These are phyloP conservation scores for Gossypium anomalum DNA, from an alignment of 345 rosid species.

Conservation along the genomic window DNA sequence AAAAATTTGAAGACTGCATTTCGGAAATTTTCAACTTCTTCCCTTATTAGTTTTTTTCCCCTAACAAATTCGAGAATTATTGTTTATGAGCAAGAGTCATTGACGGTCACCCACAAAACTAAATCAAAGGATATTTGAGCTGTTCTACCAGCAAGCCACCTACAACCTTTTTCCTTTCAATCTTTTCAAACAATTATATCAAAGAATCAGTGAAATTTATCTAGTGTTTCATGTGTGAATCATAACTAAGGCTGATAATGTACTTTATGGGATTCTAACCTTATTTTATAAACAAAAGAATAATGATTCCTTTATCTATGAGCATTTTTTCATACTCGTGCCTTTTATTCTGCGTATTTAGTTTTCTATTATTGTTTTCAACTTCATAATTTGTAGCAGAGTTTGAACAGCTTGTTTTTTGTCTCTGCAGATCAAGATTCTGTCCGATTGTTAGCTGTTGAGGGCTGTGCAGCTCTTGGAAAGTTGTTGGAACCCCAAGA, in stretches of 20 bases:
- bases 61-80: not conserved
- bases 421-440: slow-evolving; percentile 83
- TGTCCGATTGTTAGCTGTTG: slow-evolving; percentile 89
- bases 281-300: not conserved
- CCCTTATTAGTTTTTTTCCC: not conserved
- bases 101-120: not conserved
- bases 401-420: not conserved
- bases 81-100: not conserved
- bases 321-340: not conserved
- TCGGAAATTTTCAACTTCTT: not conserved
- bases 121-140: not conserved
- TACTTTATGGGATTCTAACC: not conserved
- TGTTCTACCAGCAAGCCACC: not conserved
- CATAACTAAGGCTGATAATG: not conserved
- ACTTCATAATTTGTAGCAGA: not conserved
- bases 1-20: not conserved
- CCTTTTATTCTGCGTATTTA: not conserved
- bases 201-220: slow-evolving; percentile 1
- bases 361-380: not conserved
- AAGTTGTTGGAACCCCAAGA: slow-evolving; percentile 93
- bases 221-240: not conserved
- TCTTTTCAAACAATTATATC: not conserved
- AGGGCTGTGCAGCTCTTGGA: slow-evolving; percentile 96
- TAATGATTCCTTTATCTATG: not conserved
- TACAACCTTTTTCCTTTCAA: not conserved